Base-by-base conservation (phyloP, 2,329 filamentous ascomycete genomes). In the Zymoseptoria brevis region DNA sequence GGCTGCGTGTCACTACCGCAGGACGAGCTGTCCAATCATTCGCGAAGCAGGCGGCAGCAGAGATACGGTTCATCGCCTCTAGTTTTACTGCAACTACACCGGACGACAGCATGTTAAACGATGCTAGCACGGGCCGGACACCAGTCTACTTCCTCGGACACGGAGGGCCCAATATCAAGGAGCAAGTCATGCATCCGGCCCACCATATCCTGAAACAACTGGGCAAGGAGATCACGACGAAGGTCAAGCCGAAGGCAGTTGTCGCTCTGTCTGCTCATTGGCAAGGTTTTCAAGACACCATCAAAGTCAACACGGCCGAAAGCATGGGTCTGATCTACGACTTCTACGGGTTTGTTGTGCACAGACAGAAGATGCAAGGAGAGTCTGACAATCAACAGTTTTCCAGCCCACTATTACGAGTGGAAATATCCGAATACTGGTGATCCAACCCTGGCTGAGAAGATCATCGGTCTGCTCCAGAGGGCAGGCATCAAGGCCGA, bases 221-320 rank as follows among this genome's bases (percentile, higher is more conserved):
- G 56, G 88, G 88, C 50, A 77, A 73, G 7, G 87, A 90, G 67
- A 89, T 91, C 69, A 89, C 86, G 0, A 76, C 81, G 26, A 82
- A 83, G 62, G 83, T 90, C 50, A 86, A 85, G 67, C 88, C 88
- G 1, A 85, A 83, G 62, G 88, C 87, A 1, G 80, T 91, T 16
- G 83, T 91, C 0, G 85, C 90, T 24, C 87, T 92, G 70, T 90
- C 87, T 0, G 88, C 87, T 0, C 88, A 92, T 72, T 91, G 88
- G 88, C 85, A 89, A 74, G 84, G 80, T 6, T 52, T 75, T 69
- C 73, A 74, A 48, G 75, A 80, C 65, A 78, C 75, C 3, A 81
- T 90, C 62, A 77, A 86, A 67, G 80, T 90, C 65, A 90, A 89
- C 71, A 83, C 81, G 8, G 84, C 82, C 2, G 83, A 83, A 58